A percentile compares a stretch with the other conserved stretches of the same genome.
Evolutionary conservation across 2,329 filamentous ascomycete species (phyloP).

Genomic region (Samsoniella hepiali): DNA sequence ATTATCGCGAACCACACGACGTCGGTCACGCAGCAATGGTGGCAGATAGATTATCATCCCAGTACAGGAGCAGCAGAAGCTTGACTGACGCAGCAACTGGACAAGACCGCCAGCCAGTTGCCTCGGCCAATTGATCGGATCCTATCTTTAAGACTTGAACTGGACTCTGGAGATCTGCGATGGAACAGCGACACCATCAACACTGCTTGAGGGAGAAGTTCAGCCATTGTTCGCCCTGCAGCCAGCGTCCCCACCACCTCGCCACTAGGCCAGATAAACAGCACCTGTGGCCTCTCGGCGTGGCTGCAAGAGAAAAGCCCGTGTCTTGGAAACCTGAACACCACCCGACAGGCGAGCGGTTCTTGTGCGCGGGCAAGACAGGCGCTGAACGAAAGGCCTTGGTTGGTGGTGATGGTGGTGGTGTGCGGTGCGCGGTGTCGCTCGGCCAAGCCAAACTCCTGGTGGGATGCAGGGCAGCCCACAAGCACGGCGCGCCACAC

Average conservation of each 20-base stretch:
- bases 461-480: conserved; percentile 8
- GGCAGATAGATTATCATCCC: not conserved
- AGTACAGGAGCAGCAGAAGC: not conserved
- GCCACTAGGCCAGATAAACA: conserved; percentile 4
- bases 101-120: not conserved
- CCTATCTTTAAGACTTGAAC: conserved; percentile 8
- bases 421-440: not conserved
- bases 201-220: not conserved
- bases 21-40: not conserved
- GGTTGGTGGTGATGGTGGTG: not conserved
- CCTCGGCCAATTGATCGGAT: conserved; percentile 2
- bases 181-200: not conserved
- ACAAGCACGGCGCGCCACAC: not conserved
- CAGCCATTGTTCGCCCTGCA: conserved; percentile 19
- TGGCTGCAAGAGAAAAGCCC: not conserved
- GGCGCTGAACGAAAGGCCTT: not conserved
- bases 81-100: not conserved
- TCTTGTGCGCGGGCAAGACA: not conserved
- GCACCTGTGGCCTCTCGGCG: not conserved
- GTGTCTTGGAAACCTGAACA: conserved; percentile 2
- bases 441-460: not conserved
- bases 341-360: not conserved
- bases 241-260: conserved; percentile 8
- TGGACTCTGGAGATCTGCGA: not conserved
- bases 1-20: not conserved